Percentiles rank a stretch among this genome's conserved stretches.
These are phyloP conservation scores for Aspergillus asperescens DNA, from an alignment of 495 filamentous ascomycete genomes.

Conservation along the genomic window DNA sequence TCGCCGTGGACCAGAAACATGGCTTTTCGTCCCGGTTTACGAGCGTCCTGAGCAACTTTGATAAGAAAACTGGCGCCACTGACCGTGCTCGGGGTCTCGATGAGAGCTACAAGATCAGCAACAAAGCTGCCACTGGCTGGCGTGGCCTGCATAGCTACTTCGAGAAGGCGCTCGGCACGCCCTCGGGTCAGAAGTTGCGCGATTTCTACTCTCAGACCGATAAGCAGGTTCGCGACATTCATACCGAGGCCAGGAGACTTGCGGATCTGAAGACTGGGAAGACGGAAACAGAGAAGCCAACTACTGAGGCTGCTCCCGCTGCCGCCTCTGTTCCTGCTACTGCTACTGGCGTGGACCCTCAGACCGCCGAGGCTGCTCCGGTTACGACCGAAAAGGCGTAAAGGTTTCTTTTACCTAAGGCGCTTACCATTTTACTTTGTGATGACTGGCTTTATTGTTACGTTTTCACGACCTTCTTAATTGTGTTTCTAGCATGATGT, in stretches of 20 bases:
- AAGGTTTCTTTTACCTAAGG: not conserved
- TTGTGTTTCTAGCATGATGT: constrained; percentile 6
- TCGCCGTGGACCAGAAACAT: constrained; percentile 86
- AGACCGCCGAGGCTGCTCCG: constrained; percentile 22
- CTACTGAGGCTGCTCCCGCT: constrained; percentile 16
- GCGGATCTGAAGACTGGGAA: constrained; percentile 79
- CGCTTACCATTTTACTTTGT: not conserved
- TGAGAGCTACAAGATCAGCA: constrained; percentile 64
- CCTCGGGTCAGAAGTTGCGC: constrained; percentile 78
- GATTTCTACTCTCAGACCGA: constrained; percentile 75
- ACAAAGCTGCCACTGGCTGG: constrained; percentile 59
- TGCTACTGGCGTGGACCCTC: constrained; percentile 15
- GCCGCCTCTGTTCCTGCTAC: constrained; percentile 16
- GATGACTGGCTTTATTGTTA: not conserved
- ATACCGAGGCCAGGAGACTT: constrained; percentile 78
- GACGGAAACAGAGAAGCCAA: constrained; percentile 53
- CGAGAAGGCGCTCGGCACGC: constrained; percentile 80
- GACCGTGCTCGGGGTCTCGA: constrained; percentile 74
- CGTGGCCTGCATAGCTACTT: constrained; percentile 74
- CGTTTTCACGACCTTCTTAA: not conserved
- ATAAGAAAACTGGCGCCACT: constrained; percentile 72
- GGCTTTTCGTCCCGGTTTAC: constrained; percentile 76
- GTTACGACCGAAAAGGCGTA: constrained; percentile 8
- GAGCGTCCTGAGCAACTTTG: constrained; percentile 64
- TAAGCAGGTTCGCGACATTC: constrained; percentile 88